A percentile compares a stretch with the other conserved stretches of the same genome.
phyloP scores from a whole-genome alignment of 805 yeast genomes.

The Saturnispora gosingensis region DNA sequence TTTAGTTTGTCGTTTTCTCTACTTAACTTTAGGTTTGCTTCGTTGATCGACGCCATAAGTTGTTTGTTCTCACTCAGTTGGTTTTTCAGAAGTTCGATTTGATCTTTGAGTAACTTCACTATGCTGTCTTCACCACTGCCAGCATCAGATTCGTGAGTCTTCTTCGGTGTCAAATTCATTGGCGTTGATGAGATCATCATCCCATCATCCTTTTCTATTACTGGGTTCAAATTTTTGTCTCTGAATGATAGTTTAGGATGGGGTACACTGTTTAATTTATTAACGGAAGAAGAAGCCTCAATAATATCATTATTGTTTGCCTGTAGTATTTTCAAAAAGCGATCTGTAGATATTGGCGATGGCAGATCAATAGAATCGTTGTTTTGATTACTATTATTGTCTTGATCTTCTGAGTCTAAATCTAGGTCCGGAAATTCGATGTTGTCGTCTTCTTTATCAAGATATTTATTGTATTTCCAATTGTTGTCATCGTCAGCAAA shows the following conservation, averaged over 20 bases:
- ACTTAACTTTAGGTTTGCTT: neutral
- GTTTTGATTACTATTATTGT: neutral
- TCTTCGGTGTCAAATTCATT: neutral
- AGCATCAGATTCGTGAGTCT: neutral
- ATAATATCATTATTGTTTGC: neutral
- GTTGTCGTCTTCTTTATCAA: slow-evolving; percentile 1
- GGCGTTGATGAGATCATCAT: slow-evolving; percentile 2
- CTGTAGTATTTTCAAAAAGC: neutral
- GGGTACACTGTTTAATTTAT: neutral
- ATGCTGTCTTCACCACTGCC: neutral
- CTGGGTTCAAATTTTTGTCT: neutral
- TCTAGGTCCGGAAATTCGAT: slow-evolving; percentile 10
- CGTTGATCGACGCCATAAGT: neutral
- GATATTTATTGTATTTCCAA: slow-evolving; percentile 11
- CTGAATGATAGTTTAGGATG: neutral
- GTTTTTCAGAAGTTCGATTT: neutral
- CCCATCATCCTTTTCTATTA: neutral
- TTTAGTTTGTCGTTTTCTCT: neutral
- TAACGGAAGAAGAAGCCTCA: neutral
- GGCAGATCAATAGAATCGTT: neutral
- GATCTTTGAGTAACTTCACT: neutral
- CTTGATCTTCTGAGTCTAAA: slow-evolving; percentile 5
- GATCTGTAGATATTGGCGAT: neutral
- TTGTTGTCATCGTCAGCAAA: slow-evolving; percentile 4
- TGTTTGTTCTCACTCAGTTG: neutral